Conservation (phyloP, 2,329 filamentous ascomycete genomes). For the Hymenoscyphus salicellus region DNA sequence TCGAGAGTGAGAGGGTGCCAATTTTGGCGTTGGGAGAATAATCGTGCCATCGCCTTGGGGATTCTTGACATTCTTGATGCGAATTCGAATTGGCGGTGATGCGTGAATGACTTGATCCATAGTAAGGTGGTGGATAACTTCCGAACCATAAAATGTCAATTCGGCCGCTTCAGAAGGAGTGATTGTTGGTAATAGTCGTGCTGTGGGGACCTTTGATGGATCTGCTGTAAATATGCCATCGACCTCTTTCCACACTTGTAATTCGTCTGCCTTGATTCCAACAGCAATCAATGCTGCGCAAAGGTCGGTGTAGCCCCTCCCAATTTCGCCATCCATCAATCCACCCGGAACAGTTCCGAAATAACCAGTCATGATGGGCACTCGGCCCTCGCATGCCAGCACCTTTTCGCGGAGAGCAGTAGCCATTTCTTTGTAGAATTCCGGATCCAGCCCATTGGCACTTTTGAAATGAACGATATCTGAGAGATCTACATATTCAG, state of each 20-base stretch:
- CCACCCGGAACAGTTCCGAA: slow-evolving; percentile 92
- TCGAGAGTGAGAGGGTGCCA: slow-evolving; percentile 42
- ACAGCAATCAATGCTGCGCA: slow-evolving; percentile 91
- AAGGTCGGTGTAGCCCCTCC: slow-evolving; percentile 93
- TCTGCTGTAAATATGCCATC: slow-evolving; percentile 88
- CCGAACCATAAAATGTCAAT: slow-evolving; percentile 88
- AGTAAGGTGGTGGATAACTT: slow-evolving; percentile 97
- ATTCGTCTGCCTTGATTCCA: slow-evolving; percentile 77
- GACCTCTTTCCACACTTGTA: slow-evolving; percentile 99
- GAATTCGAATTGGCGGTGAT: slow-evolving; percentile 73
- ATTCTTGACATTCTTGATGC: slow-evolving; percentile 91
- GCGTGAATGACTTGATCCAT: slow-evolving; percentile 95
- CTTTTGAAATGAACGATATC: slow-evolving; percentile 71
- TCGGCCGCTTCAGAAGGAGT: slow-evolving; percentile 94
- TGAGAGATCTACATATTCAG: slow-evolving; percentile 86
- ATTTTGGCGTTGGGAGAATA: slow-evolving; percentile 71
- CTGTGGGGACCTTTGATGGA: slow-evolving; percentile 85
- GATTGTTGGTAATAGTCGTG: slow-evolving; percentile 81
- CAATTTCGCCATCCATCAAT: slow-evolving; percentile 82
- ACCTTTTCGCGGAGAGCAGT: slow-evolving; percentile 62
- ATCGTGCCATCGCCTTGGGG: slow-evolving; percentile 74
- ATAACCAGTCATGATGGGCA: slow-evolving; percentile 86
- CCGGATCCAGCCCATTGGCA: slow-evolving; percentile 56
- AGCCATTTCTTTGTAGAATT: slow-evolving; percentile 67
- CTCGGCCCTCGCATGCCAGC: slow-evolving; percentile 59